Evolutionary conservation across 129 eudicot species (phyloP).

Genomic region (Chrysanthemum seticuspe): DNA sequence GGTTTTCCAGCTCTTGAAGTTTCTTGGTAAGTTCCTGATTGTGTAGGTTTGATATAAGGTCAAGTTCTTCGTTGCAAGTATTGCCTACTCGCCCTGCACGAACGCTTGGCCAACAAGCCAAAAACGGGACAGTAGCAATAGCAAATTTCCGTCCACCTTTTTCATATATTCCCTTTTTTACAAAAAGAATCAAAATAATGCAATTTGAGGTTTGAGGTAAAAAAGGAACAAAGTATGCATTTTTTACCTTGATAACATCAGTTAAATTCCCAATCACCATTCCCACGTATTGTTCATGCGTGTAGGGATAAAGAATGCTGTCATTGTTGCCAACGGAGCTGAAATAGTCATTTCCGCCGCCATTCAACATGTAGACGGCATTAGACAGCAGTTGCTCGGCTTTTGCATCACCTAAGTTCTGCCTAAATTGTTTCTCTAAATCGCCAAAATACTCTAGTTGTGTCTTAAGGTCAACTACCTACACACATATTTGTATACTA

Average conservation of each 20-base stretch:
- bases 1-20: constrained; percentile 22
- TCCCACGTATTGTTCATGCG: constrained; percentile 29
- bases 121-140: constrained; percentile 14
- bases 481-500: neutral
- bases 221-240: neutral
- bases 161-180: constrained; percentile 23
- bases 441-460: constrained; percentile 36
- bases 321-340: constrained; percentile 23
- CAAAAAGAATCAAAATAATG: neutral
- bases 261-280: constrained; percentile 44
- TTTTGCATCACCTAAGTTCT: constrained; percentile 29
- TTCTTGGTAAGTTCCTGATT: constrained; percentile 18
- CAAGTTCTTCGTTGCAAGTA: constrained; percentile 25
- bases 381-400: constrained; percentile 25
- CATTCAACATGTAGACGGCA: constrained; percentile 43
- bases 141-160: constrained; percentile 38
- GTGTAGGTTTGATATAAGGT: constrained; percentile 32
- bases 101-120: constrained; percentile 31
- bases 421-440: constrained; percentile 19
- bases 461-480: constrained; percentile 38
- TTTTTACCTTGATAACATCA: constrained; percentile 29
- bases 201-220: neutral
- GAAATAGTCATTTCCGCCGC: constrained; percentile 38
- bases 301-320: constrained; percentile 25
- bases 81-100: constrained; percentile 20